Evolutionary conservation across 352 stramenopile species (phyloP), one percentile per base, ranked within the genome.

Genomic region (Phytophthora sojae): DNA sequence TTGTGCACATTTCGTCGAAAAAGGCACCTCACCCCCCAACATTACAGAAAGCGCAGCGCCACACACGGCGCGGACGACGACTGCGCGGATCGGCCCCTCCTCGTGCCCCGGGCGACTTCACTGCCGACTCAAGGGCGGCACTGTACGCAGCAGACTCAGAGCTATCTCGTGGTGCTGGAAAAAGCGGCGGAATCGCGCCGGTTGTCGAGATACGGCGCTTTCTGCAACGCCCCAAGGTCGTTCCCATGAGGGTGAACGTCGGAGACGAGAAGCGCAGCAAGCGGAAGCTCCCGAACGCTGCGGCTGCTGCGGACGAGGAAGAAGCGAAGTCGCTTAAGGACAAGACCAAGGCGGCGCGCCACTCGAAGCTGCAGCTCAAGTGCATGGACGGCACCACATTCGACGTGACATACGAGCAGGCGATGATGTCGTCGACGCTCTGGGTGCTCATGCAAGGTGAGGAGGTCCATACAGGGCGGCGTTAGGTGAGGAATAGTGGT

Each of bases 401-500:
- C 37, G 78, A 93, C 58, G 87, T 94, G 68, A 89, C 80, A n/a
- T 86, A 93, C 54, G 82, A 94, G 51, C 83, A 94, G 65, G 87
- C 87, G 63, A 94, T 94, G 87, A 94, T 94, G 87, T 94, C 87
- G 30, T 93, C 87, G 17, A 94, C 85, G 58, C 76, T 94, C 12
- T 94, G 87, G 87, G 91, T 91, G 69, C 69, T 94, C 6, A 68
- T 94, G 53, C 85, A 94, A 77, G 81, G 83, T 89, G 25, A 55
- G 44, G 9, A 23, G 6, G 21, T 3, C 7, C 15, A 5, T 35
- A 14, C 0, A 15, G 12, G 15, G 11, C 12, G 42, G 9, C 25
- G 21, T 17, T 8, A 49, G 4, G 11, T 51, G n/a, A 15, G 6
- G 11, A 56, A 7, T 0, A 59, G 35, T 47, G 26, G 7, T 51